These are phyloP conservation scores for Mycena leptocephala DNA, from an alignment of 768 basidiomycete species.

Conservation along the genomic window DNA sequence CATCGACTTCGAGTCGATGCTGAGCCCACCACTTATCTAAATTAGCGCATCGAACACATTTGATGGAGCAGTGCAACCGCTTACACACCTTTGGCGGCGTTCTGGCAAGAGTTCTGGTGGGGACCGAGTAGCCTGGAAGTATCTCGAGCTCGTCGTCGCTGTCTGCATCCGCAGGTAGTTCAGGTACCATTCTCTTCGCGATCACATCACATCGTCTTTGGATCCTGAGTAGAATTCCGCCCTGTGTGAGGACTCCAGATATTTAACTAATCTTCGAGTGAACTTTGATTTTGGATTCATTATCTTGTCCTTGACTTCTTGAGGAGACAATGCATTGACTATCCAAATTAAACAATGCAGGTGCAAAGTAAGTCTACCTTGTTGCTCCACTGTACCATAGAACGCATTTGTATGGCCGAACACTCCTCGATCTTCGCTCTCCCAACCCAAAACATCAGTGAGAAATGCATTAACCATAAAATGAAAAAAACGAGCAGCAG, in stretches of 20 bases:
- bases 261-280: background rate
- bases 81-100: too few relatives aligned
- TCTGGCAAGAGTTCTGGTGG: conserved; percentile 41
- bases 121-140: background rate
- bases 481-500: conserved; percentile 40
- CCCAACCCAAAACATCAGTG: conserved; percentile 16
- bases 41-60: too few relatives aligned
- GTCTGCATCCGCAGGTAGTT: background rate
- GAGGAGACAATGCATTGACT: conserved; percentile 19
- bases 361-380: conserved; percentile 50
- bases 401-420: too few relatives aligned
- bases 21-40: conserved; percentile 33
- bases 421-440: conserved; percentile 4
- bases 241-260: conserved; percentile 1
- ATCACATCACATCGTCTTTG: conserved; percentile 8
- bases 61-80: too few relatives aligned
- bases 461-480: conserved; percentile 35
- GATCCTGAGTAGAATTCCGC: conserved; percentile 34
- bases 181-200: background rate
- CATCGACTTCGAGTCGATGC: conserved; percentile 32
- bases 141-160: background rate
- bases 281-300: conserved; percentile 3
- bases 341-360: conserved; percentile 46
- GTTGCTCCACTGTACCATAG: too few relatives aligned
- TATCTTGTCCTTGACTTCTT: conserved; percentile 30